phyloP scores from a whole-genome alignment of 192 early-diverging fungal species.

The Coemansia sp. region DNA sequence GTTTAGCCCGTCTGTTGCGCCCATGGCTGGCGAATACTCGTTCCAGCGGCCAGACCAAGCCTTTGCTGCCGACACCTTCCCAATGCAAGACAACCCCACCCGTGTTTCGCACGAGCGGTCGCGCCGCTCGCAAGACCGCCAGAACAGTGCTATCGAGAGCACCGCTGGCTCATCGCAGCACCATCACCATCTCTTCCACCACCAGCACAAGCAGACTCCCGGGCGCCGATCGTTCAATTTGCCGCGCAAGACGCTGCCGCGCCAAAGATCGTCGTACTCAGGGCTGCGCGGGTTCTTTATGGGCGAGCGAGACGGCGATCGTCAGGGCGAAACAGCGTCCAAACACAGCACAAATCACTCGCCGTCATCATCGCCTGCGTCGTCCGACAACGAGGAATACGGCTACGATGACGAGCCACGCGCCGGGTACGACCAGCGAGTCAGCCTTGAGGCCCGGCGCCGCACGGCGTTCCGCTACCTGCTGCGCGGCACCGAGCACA shows the following conservation, averaged over 20 bases:
- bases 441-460: slow-evolving; percentile 37
- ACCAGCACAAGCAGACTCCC: not conserved
- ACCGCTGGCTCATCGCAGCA: not conserved
- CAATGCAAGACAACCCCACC: slow-evolving; percentile 47
- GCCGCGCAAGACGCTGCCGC: slow-evolving; percentile 16
- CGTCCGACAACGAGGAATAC: slow-evolving; percentile 17
- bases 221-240: slow-evolving; percentile 37
- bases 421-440: slow-evolving; percentile 14
- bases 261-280: slow-evolving; percentile 40
- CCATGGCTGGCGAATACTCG: slow-evolving; percentile 27
- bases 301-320: slow-evolving; percentile 10
- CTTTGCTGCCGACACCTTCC: slow-evolving; percentile 38
- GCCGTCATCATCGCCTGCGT: slow-evolving; percentile 21
- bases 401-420: slow-evolving; percentile 11
- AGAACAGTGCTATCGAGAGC: not conserved
- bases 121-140: slow-evolving; percentile 39
- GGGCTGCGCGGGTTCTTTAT: slow-evolving; percentile 28
- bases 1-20: not conserved
- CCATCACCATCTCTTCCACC: slow-evolving; percentile 3
- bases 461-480: slow-evolving; percentile 43
- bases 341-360: slow-evolving; percentile 6
- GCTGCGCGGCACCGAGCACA: slow-evolving; percentile 56
- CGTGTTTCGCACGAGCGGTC: slow-evolving; percentile 24
- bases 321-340: not conserved
- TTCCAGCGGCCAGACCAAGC: slow-evolving; percentile 53